phyloP scores from a whole-genome alignment of 108 stramenopile species.

The Aurantiochytrium sp. region DNA sequence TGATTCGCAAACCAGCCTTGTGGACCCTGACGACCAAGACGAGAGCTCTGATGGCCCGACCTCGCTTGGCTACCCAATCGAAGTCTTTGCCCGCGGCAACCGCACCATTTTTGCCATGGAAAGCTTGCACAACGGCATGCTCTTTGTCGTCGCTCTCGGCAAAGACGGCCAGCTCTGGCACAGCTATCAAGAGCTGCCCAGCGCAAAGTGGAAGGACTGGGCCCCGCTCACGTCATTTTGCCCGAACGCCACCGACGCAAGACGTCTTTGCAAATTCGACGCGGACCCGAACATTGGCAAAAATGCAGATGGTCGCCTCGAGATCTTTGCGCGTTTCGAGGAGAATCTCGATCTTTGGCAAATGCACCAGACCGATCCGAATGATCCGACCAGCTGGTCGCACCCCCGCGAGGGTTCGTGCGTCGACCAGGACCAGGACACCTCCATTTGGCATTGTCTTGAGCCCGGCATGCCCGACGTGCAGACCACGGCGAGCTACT shows the following conservation, averaged over 20 bases:
- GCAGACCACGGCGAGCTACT: background rate
- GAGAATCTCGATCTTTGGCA: slow-evolving; percentile 2
- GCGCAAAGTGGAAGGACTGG: background rate
- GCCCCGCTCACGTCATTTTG: background rate
- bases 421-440: slow-evolving; percentile 4
- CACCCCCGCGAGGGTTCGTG: background rate
- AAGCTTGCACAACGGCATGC: background rate
- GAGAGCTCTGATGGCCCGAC: background rate
- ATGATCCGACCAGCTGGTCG: background rate
- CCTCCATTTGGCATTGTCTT: background rate
- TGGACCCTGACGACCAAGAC: background rate
- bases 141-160: slow-evolving; percentile 8
- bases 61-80: background rate
- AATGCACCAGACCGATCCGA: background rate
- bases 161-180: slow-evolving; percentile 16
- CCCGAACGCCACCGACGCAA: background rate
- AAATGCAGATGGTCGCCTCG: background rate
- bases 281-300: background rate
- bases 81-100: background rate
- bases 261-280: background rate
- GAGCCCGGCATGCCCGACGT: background rate
- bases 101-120: background rate
- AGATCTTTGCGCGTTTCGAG: background rate
- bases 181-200: background rate
- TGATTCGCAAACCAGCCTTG: background rate